phyloP scores from a whole-genome alignment of 78 protist genomes.

The Cavenderia fasciculata region DNA sequence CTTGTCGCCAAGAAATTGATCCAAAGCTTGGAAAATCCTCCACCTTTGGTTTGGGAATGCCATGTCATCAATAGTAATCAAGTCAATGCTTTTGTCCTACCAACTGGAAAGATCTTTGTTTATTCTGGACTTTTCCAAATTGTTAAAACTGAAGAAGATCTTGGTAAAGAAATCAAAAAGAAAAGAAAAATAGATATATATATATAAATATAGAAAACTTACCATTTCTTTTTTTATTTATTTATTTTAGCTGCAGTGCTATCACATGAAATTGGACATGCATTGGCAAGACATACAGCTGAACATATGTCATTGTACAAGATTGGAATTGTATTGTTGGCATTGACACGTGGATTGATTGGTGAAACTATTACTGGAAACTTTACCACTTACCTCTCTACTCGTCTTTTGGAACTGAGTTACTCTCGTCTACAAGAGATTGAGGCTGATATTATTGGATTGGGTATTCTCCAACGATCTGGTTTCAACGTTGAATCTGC shows the following conservation, averaged over 20 bases:
- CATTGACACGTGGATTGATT: conserved; percentile 53
- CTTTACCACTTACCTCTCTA: conserved; percentile 13
- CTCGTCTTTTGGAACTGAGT: conserved; percentile 1
- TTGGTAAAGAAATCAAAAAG: no score
- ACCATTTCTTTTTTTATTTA: no score
- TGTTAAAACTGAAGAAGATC: conserved; percentile 44
- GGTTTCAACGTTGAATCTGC: conserved; percentile 31
- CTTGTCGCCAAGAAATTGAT: conserved; percentile 23
- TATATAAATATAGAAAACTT: no score
- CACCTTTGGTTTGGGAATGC: conserved; percentile 77
- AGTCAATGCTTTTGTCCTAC: conserved; percentile 69
- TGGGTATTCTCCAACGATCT: conserved; percentile 23
- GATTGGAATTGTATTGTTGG: conserved; percentile 25
- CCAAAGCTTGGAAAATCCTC: background rate
- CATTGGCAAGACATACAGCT: conserved; percentile 68
- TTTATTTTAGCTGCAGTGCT: conserved; percentile 44
- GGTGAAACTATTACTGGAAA: conserved; percentile 73
- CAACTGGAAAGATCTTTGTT: conserved; percentile 55
- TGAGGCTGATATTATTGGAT: conserved; percentile 60
- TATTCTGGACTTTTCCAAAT: conserved; percentile 34
- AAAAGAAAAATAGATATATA: no score
- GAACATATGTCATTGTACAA: conserved; percentile 26
- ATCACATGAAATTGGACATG: conserved; percentile 77
- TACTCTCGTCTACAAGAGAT: conserved; percentile 62
- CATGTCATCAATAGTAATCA: conserved; percentile 38